Evolutionary conservation across 2,329 filamentous ascomycete species (phyloP), one percentile per base, ranked within the genome.

Genomic region (Fusarium buxicola): DNA sequence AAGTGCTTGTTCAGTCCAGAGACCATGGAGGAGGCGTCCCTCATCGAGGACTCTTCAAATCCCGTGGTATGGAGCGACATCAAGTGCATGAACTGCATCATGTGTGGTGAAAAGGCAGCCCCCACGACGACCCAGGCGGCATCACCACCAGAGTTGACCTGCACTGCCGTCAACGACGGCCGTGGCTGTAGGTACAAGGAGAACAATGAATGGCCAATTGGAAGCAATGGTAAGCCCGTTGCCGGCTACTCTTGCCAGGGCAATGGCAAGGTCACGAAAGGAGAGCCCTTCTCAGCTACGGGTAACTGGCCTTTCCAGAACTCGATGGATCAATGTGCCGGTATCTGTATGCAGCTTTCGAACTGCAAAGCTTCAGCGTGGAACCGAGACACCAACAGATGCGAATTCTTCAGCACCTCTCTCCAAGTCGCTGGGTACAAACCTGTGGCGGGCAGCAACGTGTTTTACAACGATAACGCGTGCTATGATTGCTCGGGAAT

Each of bases 401-500:
- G 63, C 10, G 25, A 51, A 10, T 66, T 64, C 47, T 55, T 66
- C 11, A 46, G 57, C 32, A 27, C 18, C 5, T 47, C 47, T 30
- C 47, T 48, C 4, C 16, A 34, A 5, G 40, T 39, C 5, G 50
- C 63, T 8, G 53, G 58, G 7, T 66, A 58, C 24, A 40, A 24
- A 8, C 47, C 50, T 1, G 38, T 28, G 3, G 41, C 15, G 3
- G 54, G 44, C 2, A 45, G 53, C 15, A 31, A 47, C 11, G 18
- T 43, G 7, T 40, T 36, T 10, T 64, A 62, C 38, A 66, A 48
- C 13, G 60, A 66, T 5, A 60, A 66, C 15, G 54, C 43, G 6
- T 66, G 63, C 45, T 64, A 45, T 32, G 45, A 62, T 16, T 66
- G 63, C 15, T 63, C 60, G 2, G 49, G 46, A 2, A 46, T 63